These are phyloP conservation scores for Rosa chinensis DNA, from an alignment of 306 rosid species.

Conservation along the genomic window DNA sequence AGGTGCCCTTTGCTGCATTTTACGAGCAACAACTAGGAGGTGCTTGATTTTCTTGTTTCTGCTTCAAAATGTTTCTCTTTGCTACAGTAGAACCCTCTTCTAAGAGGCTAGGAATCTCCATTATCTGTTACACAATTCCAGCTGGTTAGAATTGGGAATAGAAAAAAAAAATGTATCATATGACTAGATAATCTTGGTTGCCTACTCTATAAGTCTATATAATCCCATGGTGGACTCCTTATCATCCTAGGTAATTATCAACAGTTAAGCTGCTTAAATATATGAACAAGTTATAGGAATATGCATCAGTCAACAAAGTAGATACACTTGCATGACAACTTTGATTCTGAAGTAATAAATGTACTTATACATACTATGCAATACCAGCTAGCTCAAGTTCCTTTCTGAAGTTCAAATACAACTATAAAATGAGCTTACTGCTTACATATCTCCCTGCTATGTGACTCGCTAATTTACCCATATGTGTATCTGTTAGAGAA, in stretches of 20 bases:
- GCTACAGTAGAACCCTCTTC: conserved; percentile 73
- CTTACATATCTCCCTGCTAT: not conserved
- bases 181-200: not conserved
- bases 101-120: conserved; percentile 89
- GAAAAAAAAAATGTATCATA: no score
- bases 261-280: not conserved
- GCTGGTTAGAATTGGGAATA: conserved; percentile 24
- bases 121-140: conserved; percentile 51
- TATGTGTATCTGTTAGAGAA: not conserved
- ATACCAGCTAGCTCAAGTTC: not conserved
- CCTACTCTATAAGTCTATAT: no score
- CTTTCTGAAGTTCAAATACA: not conserved
- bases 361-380: not conserved
- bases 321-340: not conserved
- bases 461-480: not conserved
- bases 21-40: conserved; percentile 63
- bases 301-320: not conserved
- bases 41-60: conserved; percentile 49
- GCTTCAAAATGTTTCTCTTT: conserved; percentile 69
- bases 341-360: not conserved
- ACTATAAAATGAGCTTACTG: not conserved
- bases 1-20: conserved; percentile 24
- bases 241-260: not conserved
- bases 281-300: not conserved
- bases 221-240: not conserved